Base-by-base conservation (phyloP, 202 grass and related monocot species). In the Eragrostis tef region DNA sequence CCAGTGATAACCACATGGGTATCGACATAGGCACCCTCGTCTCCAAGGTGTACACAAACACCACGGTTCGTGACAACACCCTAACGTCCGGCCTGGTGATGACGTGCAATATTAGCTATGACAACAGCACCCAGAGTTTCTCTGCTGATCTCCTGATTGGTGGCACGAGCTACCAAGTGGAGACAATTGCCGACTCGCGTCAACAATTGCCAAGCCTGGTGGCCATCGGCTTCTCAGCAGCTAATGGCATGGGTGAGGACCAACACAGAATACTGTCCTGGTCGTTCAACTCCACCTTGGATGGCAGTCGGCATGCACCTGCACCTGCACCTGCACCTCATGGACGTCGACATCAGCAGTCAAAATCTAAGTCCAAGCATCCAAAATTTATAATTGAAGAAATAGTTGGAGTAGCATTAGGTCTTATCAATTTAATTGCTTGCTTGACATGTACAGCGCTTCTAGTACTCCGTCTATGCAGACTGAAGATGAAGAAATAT, bases 1-100 rank as follows among this genome's bases (percentile, higher is more conserved):
- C 3, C 42, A 36, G 44, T 19, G 20, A 31, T 41, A 67, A 83
- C 21, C 90, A 89, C 63, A 77, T 89, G 6, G 90, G 90, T 9
- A 89, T 92, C 42, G 75, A 89, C 66, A 19, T 92, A 58, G 84
- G 84, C 27, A 74, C 61, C 46, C 69, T 92, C 49, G 2, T 53
- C 64, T 92, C 87, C 0, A 66, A 7, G 49, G 64, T 0, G 34
- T 57, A 57, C 36, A 58, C 34, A 0, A 13, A 65, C 9, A 17
- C 4, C 0, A 39, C 11, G 0, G 5, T 67, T 6, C 14, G 16
- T 19, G 67, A 20, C 1, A 49, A 46, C 4, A 77, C 76, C 51
- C 67, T 88, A 1, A 80, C 19, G 0, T 80, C 78, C 0, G 78
- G 64, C 1, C 42, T 79, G 34, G 19, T 20, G 3, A 87, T 81